Base-by-base conservation (phyloP, 2,329 filamentous ascomycete species). In the Thelonectria discophora region DNA sequence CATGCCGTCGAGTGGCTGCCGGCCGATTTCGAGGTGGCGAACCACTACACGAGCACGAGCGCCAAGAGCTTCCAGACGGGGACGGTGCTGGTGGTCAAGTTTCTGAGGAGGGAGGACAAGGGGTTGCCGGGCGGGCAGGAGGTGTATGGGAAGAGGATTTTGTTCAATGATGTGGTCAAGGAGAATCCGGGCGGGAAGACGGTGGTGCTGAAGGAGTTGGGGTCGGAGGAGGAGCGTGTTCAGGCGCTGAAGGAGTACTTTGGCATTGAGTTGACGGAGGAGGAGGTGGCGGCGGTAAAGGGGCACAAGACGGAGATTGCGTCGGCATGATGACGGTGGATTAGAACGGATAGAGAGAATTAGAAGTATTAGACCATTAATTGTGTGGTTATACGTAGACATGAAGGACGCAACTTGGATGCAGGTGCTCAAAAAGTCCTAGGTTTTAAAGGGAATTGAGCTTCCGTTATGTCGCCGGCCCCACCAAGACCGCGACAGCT, bases 11-110 rank as follows among this genome's bases (percentile, higher is more conserved):
- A 91, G 73, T 91, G 90, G 73, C 72, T 86, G 34, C 82, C 81
- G 4, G 74, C 78, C 45, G 89, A 91, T 74, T 91, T 87, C 68
- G 81, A 80, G 37, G 78, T 88, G 6, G 80, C 89, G 78, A 90
- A 86, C 73, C 85, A 79, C 67, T 84, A 72, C 48, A 86, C 84
- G 1, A 86, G 84, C 64, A 80, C 79, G 46, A 78, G 76, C 57
- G 74, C 77, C 20, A 72, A 73, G 30, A 84, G 80, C 58, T 85
- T 81, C 72, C 89, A 90, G 72, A 84, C 82, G 11, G 76, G 79
- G 57, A 80, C 72, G 3, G 74, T 89, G 37, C 72, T 89, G 18
- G 81, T 84, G 58, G 78, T 81, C 54, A 83, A 79, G 72, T 86
- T 88, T 74, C 75, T 89, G 61, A 70, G 86, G 58, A 74, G 60